phyloP scores from a whole-genome alignment of 768 basidiomycete species.

The Naganishia vishniacii region DNA sequence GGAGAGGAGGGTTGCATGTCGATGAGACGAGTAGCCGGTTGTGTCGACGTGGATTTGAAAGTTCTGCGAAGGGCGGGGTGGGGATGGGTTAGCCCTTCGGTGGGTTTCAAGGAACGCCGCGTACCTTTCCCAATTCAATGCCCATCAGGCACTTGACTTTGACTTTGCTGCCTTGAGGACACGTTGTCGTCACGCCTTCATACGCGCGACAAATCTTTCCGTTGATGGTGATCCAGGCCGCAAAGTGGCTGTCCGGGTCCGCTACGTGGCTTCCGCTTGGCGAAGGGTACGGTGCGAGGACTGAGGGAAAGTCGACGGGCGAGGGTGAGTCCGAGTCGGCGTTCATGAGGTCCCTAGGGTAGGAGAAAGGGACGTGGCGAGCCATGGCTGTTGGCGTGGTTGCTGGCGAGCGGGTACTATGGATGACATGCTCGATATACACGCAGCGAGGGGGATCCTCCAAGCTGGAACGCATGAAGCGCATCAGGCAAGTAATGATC shows the following conservation, averaged over 20 bases:
- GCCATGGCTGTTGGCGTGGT: too few species aligned
- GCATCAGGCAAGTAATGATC: too few species aligned
- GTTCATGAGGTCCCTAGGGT: too few species aligned
- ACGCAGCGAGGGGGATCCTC: too few species aligned
- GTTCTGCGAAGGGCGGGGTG: too few species aligned
- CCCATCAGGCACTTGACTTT: background rate
- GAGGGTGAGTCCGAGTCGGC: background rate
- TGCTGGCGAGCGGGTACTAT: too few species aligned
- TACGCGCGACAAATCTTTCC: background rate
- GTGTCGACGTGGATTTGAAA: background rate
- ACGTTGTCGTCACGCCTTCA: background rate
- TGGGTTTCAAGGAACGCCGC: background rate
- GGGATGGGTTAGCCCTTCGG: too few species aligned
- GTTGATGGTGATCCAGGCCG: background rate
- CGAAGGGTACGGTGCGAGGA: background rate
- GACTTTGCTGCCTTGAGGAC: background rate
- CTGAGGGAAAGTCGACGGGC: background rate
- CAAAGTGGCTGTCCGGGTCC: background rate
- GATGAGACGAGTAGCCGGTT: background rate
- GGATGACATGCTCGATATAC: too few species aligned
- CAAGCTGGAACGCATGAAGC: too few species aligned
- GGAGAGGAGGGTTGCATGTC: background rate
- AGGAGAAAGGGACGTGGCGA: too few species aligned
- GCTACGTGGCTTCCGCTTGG: background rate
- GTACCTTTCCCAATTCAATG: background rate